These are phyloP conservation scores for Omphalotus guepiniiformis DNA, from an alignment of 768 basidiomycete species.

Conservation along the genomic window DNA sequence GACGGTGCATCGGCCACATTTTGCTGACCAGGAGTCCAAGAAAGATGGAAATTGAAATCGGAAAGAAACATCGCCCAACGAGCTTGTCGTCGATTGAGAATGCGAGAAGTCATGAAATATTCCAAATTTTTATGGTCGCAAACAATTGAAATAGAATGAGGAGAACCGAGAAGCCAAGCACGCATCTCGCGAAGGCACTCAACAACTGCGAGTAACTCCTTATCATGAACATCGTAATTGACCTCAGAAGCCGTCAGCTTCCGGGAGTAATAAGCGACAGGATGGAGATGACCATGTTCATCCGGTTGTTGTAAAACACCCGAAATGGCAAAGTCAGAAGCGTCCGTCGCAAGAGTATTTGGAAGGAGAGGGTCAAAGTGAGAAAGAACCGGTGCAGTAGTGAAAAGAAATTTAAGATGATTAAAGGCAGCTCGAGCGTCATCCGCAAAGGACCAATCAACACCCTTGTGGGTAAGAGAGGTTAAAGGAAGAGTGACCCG, in stretches of 20 bases:
- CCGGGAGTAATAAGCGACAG: constrained; percentile 27
- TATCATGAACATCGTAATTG: constrained; percentile 36
- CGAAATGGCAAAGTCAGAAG: constrained; percentile 17
- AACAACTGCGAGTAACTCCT: constrained; percentile 37
- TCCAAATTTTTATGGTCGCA: constrained; percentile 38
- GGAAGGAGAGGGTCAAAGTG: constrained; percentile 25
- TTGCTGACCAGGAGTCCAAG: constrained; percentile 23
- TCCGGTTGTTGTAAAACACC: constrained; percentile 14
- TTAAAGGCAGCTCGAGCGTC: constrained; percentile 19
- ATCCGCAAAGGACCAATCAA: constrained; percentile 11
- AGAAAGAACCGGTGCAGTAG: constrained; percentile 20
- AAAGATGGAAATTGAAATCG: constrained; percentile 31
- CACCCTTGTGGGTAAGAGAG: constrained; percentile 19
- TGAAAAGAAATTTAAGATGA: constrained; percentile 20
- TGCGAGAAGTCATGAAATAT: constrained; percentile 36
- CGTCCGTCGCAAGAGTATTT: constrained; percentile 11
- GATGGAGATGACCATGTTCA: constrained; percentile 16
- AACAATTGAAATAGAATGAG: constrained; percentile 18
- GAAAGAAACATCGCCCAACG: constrained; percentile 42
- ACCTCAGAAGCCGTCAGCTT: constrained; percentile 22
- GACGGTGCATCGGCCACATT: constrained; percentile 30
- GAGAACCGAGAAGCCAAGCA: constrained; percentile 26
- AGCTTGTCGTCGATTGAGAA: constrained; percentile 42
- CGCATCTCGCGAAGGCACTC: constrained; percentile 30
- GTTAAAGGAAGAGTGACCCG: constrained; percentile 20